Conservation (phyloP, 495 filamentous ascomycete species). For the Neurospora cerealis region DNA sequence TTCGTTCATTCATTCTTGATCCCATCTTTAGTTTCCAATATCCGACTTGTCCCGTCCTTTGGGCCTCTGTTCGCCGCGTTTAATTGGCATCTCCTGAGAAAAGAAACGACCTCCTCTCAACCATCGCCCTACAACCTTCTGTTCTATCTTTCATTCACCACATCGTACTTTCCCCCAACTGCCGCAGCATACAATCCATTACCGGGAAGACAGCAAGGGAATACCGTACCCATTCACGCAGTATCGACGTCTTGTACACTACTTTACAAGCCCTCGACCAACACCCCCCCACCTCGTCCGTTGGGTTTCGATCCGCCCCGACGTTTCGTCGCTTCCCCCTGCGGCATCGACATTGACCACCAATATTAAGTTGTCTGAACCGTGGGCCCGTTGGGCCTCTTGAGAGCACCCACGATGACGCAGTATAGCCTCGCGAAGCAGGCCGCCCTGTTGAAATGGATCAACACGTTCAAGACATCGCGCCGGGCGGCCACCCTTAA, state of each 20-base stretch:
- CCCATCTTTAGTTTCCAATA: not conserved
- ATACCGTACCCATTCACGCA: not conserved
- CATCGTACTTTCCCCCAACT: not conserved
- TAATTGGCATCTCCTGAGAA: not conserved
- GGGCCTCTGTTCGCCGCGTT: not conserved
- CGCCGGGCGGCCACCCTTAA: conserved; percentile 28
- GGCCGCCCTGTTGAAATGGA: conserved; percentile 37
- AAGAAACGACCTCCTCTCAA: not conserved
- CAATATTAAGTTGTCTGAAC: not conserved
- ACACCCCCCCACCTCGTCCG: not conserved
- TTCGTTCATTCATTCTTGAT: not conserved
- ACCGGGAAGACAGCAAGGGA: not conserved
- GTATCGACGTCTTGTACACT: not conserved
- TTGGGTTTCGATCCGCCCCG: not conserved
- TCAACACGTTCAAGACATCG: conserved; percentile 26
- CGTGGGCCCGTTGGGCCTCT: not conserved
- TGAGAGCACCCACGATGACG: conserved; percentile 12
- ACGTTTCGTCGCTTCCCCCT: not conserved
- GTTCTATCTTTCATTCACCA: not conserved
- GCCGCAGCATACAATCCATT: not conserved
- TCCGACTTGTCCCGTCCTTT: not conserved
- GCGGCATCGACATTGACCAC: not conserved
- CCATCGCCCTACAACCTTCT: not conserved
- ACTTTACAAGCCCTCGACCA: not conserved
- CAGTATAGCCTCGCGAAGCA: conserved; percentile 21